These are phyloP conservation scores for Salix exigua DNA, from an alignment of 345 rosid genomes.

Conservation along the genomic window DNA sequence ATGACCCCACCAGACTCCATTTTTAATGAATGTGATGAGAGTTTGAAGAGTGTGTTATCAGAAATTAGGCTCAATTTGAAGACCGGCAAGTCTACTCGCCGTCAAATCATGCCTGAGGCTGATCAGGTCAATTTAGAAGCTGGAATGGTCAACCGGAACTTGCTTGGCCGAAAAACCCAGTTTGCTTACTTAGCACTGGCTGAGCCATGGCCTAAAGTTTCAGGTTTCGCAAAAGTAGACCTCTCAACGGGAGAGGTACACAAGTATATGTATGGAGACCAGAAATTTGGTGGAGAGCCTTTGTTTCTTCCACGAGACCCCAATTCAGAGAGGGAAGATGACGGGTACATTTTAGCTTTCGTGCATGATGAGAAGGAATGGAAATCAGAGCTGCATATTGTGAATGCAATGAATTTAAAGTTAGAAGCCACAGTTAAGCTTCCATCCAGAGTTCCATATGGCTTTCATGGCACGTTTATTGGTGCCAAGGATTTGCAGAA, in stretches of 20 bases:
- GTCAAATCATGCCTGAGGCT: conserved; percentile 47
- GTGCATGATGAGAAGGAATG: conserved; percentile 79
- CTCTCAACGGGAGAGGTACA: conserved; percentile 60
- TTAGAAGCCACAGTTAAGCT: conserved; percentile 67
- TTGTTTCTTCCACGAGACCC: conserved; percentile 53
- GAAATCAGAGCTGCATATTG: conserved; percentile 80
- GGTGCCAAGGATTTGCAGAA: conserved; percentile 54
- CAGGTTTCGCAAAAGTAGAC: conserved; percentile 87
- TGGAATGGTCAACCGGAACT: conserved; percentile 90
- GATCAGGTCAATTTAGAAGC: conserved; percentile 80
- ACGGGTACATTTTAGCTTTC: conserved; percentile 71
- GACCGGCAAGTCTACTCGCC: conserved; percentile 76
- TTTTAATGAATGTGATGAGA: conserved; percentile 88
- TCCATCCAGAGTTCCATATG: conserved; percentile 93
- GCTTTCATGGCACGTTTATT: conserved; percentile 91
- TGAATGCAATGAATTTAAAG: conserved; percentile 58
- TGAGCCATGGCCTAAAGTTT: conserved; percentile 95
- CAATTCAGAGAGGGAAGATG: conserved; percentile 54
- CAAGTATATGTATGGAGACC: conserved; percentile 62
- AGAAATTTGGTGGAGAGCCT: conserved; percentile 83
- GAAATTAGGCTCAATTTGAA: conserved; percentile 77
- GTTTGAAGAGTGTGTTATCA: conserved; percentile 63
- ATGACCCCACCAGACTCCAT: conserved; percentile 99
- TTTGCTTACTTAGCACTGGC: conserved; percentile 82
- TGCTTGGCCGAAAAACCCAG: conserved; percentile 66